A percentile compares a stretch with the other conserved stretches of the same genome.
These are phyloP conservation scores for Solanum medicagineum DNA, from an alignment of 257 asterid species.

Conservation along the genomic window DNA sequence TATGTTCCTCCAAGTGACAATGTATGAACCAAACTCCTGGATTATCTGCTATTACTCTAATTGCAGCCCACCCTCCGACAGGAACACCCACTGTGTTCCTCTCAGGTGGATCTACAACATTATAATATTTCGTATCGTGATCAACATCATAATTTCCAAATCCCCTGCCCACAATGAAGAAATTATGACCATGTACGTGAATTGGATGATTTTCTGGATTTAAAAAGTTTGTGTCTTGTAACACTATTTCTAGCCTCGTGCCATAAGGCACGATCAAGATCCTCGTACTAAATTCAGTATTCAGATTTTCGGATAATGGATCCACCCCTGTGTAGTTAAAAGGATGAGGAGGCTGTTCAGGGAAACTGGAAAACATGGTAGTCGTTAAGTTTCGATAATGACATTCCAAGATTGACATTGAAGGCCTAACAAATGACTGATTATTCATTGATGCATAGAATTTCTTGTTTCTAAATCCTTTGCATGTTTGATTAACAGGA, in stretches of 20 bases:
- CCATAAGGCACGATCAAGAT: conserved; percentile 37
- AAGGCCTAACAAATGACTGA: conserved; percentile 50
- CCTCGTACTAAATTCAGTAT: conserved; percentile 37
- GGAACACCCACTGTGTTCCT: conserved; percentile 86
- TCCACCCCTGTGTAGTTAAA: conserved; percentile 63
- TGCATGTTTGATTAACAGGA: conserved; percentile 44
- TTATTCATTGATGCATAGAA: conserved; percentile 74
- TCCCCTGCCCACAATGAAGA: conserved; percentile 64
- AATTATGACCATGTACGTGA: conserved; percentile 70
- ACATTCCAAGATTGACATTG: conserved; percentile 39
- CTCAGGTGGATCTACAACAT: conserved; percentile 69
- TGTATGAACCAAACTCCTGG: conserved; percentile 87
- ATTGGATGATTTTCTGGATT: conserved; percentile 73
- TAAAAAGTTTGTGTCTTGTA: conserved; percentile 53
- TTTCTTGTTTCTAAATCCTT: conserved; percentile 38
- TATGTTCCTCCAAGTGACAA: conserved; percentile 79
- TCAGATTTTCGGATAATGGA: conserved; percentile 57
- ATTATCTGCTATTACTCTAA: conserved; percentile 48
- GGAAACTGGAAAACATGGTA: conserved; percentile 18
- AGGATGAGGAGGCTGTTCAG: conserved; percentile 39
- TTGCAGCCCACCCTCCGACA: conserved; percentile 83
- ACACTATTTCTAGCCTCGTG: conserved; percentile 49
- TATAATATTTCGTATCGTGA: conserved; percentile 30
- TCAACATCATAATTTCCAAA: conserved; percentile 49
- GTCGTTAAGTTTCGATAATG: conserved; percentile 29